These are phyloP conservation scores for Chlamydomonas eustigma DNA, from an alignment of 139 green algal genomes.

Conservation along the genomic window DNA sequence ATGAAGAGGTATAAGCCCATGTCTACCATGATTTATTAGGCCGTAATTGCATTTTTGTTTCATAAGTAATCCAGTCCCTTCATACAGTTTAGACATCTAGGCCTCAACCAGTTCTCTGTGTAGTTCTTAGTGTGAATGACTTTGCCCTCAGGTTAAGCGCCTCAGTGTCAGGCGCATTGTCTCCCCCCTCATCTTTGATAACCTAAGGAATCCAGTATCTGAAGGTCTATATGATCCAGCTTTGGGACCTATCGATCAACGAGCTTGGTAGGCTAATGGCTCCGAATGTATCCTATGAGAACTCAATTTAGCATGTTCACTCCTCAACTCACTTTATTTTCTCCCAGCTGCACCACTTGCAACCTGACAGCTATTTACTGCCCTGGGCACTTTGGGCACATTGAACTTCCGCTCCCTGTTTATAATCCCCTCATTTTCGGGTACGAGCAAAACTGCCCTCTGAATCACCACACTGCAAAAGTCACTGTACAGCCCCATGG, in stretches of 20 bases:
- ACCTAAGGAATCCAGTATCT: conserved; percentile 64
- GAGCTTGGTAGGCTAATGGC: too few relatives aligned
- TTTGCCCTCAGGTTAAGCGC: conserved; percentile 51
- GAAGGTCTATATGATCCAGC: conserved; percentile 89
- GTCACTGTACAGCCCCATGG: too few relatives aligned
- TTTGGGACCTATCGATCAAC: conserved; percentile 77
- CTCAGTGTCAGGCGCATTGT: conserved; percentile 85
- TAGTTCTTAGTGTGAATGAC: too few relatives aligned
- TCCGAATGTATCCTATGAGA: too few relatives aligned
- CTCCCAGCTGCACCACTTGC: conserved; percentile 83
- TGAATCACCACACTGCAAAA: too few relatives aligned
- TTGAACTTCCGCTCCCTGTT: conserved; percentile 92
- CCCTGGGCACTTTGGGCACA: conserved; percentile 95
- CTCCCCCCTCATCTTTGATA: conserved; percentile 80
- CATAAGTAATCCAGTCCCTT: too few relatives aligned
- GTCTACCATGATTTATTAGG: too few relatives aligned
- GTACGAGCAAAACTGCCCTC: conserved; percentile 50
- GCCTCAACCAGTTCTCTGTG: too few relatives aligned
- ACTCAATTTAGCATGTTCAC: too few relatives aligned
- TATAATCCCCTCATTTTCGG: conserved; percentile 95
- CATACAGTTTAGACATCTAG: too few relatives aligned
- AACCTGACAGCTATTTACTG: conserved; percentile 65
- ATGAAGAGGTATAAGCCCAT: conserved; percentile 95
- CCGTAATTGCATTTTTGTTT: too few relatives aligned
- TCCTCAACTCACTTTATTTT: too few relatives aligned